Base-by-base conservation (phyloP, 2,329 filamentous ascomycete genomes). In the Trichophyton verrucosum region DNA sequence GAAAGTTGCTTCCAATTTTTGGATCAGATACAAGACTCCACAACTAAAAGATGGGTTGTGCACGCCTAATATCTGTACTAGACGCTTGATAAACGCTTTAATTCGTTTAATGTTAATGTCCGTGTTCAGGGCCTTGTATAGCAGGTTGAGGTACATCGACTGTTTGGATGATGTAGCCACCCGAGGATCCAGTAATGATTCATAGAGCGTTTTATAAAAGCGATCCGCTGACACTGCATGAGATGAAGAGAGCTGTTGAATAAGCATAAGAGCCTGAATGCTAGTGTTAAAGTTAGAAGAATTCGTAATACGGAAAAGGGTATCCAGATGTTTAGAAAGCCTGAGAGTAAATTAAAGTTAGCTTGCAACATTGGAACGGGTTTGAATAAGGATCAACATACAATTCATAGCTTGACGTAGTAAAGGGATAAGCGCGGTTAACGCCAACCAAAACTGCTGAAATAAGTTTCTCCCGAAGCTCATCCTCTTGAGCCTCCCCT, bases 271-370 rank as follows among this genome's bases (percentile, higher is more conserved):
- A 38, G 94, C 92, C 74, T 99, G 94, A 42, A 99, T 89, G 71
- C 91, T 94, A 0, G 94, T 99, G 76, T 97, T 99, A 81, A 99
- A 97, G 74, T 99, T 99, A 61, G 92, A 90, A 0, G 92, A 97
- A 75, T 99, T 94, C 0, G 94, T 95, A 68, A 99, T 94, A 68
- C 85, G 86, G 81, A 96, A 99, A 27, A 99, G 81, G 2, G 92
- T 96, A 71, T 97, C 88, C 61, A 99, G 83, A 70, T 99, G 92
- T 62, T 86, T 85, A 69, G 95, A 89, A 65, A 97, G 83, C 24
- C 85, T 88, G 65, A 47, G 61, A 30, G 20, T 40, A 20, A 60
- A 60, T 7, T n/a, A 59, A 70, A 68, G 68, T 69, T 66, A 65
- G 51, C 57, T 38, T 13, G 33, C 40, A 24, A 33, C 20, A 13